phyloP scores from a whole-genome alignment of 345 rosid species.

The Eucalyptus marginata region DNA sequence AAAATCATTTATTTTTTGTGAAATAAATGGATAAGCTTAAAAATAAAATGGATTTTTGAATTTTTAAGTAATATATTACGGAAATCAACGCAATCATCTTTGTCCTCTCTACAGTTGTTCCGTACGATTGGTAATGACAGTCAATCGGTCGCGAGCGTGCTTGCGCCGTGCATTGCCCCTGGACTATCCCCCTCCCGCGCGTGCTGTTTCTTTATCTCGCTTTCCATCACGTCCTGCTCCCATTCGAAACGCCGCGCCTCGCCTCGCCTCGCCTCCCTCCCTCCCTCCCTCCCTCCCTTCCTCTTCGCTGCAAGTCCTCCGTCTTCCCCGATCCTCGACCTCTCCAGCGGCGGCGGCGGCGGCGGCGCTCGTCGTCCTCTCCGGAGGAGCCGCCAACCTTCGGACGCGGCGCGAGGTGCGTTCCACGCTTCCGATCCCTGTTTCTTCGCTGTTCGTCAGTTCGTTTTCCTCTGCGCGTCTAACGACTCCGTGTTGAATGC shows the following conservation, averaged over 20 bases:
- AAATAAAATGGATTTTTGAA: background rate
- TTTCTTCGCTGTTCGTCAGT: background rate
- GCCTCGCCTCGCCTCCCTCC: background rate
- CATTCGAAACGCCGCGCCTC: background rate
- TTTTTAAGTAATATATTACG: background rate
- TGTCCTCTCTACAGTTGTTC: background rate
- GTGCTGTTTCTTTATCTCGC: background rate
- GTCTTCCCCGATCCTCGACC: background rate
- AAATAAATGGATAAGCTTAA: background rate
- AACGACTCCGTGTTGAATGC: background rate
- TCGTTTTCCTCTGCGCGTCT: background rate
- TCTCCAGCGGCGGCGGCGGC: background rate
- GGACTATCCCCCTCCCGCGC: background rate
- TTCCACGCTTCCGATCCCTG: background rate
- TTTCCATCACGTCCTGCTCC: background rate
- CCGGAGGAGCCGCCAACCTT: background rate
- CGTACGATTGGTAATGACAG: background rate
- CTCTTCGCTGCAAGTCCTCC: background rate
- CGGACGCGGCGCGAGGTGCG: background rate
- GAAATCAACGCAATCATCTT: background rate
- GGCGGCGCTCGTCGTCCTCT: background rate
- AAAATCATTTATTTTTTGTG: no score
- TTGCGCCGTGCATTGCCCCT: background rate
- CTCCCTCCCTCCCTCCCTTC: background rate
- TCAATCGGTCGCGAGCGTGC: background rate